Conservation (phyloP, 1,139 yeast genomes). For the Groenewaldozyma auringiensis region DNA sequence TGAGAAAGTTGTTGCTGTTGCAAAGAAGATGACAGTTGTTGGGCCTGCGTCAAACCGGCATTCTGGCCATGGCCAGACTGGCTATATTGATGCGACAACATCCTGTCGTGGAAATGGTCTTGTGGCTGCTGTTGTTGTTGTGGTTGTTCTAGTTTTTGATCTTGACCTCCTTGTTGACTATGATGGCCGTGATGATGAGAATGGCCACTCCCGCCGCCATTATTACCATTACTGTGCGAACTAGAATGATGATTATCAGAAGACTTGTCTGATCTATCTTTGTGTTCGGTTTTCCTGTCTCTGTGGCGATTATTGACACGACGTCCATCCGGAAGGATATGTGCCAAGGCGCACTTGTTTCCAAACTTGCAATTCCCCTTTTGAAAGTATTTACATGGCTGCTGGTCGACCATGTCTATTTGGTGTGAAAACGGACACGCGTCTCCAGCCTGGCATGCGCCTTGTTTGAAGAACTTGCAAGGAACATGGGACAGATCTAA, state of each 20-base stretch:
- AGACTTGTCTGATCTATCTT: background rate
- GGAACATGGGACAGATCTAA: slow-evolving; percentile 80
- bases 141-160: too few species aligned
- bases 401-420: slow-evolving; percentile 53
- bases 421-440: slow-evolving; percentile 90
- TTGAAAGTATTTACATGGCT: slow-evolving; percentile 88
- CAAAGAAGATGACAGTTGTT: background rate
- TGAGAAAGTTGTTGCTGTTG: slow-evolving; percentile 10
- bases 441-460: slow-evolving; percentile 88
- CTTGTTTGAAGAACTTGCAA: slow-evolving; percentile 85
- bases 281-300: background rate
- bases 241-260: background rate
- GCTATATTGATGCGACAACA: background rate
- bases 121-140: too few species aligned
- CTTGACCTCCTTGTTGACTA: slow-evolving; percentile 6
- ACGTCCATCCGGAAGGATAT: slow-evolving; percentile 82
- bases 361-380: slow-evolving; percentile 96
- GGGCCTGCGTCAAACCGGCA: background rate
- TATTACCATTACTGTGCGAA: background rate
- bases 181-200: slow-evolving; percentile 6
- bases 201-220: background rate
- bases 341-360: slow-evolving; percentile 85
- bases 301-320: slow-evolving; percentile 50
- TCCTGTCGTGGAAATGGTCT: background rate
- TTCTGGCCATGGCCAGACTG: slow-evolving; percentile 6